Evolutionary conservation across 164 flowering plant genomes (phyloP).

Genomic region (Akebia trifoliata): DNA sequence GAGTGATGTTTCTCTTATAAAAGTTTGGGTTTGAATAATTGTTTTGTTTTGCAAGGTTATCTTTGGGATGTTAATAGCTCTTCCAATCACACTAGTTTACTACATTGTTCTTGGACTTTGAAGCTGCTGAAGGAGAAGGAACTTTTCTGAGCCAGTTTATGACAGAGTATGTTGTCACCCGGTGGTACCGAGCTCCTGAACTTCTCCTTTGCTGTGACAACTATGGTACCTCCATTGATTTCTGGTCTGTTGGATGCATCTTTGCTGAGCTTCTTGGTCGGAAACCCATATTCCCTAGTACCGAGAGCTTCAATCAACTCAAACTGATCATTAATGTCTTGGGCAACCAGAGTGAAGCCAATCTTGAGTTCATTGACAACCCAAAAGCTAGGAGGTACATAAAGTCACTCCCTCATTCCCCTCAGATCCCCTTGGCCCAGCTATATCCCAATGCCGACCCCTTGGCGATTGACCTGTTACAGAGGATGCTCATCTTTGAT

Average conservation of each 20-base stretch:
- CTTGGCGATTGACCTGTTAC: conserved; percentile 65
- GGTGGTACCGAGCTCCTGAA: conserved; percentile 89
- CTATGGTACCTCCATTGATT: conserved; percentile 83
- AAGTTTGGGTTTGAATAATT: no score
- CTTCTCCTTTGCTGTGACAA: conserved; percentile 86
- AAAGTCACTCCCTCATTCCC: conserved; percentile 54
- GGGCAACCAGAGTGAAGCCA: conserved; percentile 66
- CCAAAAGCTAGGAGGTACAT: conserved; percentile 66
- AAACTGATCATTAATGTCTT: conserved; percentile 70
- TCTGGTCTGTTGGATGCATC: conserved; percentile 96
- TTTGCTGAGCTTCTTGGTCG: conserved; percentile 84
- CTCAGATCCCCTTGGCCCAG: conserved; percentile 47
- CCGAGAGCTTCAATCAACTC: conserved; percentile 83
- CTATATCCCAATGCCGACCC: conserved; percentile 72
- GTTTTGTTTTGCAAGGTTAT: no score
- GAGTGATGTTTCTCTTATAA: no score
- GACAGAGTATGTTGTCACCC: conserved; percentile 97
- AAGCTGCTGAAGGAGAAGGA: no score
- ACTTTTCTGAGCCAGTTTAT: conserved; percentile 82
- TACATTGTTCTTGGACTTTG: no score
- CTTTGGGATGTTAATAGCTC: no score
- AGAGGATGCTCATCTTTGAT: conserved; percentile 78
- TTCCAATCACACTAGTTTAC: no score
- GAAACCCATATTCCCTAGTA: conserved; percentile 84
- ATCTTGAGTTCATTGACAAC: no score